phyloP scores from a whole-genome alignment of 2,329 filamentous ascomycete species.

The Aspergillus viridinutans region DNA sequence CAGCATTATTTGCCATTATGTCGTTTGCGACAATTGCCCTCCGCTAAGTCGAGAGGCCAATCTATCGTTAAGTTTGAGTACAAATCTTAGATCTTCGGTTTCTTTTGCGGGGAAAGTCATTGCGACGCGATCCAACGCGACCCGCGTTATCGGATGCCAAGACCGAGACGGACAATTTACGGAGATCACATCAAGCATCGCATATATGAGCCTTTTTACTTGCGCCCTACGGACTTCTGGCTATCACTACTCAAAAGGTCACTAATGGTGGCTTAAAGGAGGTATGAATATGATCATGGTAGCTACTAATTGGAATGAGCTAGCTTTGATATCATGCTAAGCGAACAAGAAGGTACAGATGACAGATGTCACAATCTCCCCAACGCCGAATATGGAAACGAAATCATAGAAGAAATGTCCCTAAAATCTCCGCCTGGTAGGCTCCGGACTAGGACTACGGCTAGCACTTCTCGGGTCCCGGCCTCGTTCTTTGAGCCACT shows the following conservation, averaged over 20 bases:
- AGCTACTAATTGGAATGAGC: conserved; percentile 9
- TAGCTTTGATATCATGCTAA: conserved; percentile 28
- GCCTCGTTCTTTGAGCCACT: conserved; percentile 85
- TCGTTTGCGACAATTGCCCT: background rate
- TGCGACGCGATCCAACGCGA: conserved; percentile 12
- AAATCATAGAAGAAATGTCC: conserved; percentile 6
- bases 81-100: background rate
- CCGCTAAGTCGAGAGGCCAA: background rate
- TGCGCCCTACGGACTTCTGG: background rate
- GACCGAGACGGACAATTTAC: background rate
- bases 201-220: background rate
- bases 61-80: background rate
- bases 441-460: conserved; percentile 82
- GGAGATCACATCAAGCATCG: background rate
- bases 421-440: conserved; percentile 66
- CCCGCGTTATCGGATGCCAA: conserved; percentile 9
- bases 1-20: conserved; percentile 12
- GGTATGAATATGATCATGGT: background rate
- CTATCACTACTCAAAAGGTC: background rate
- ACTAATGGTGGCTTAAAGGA: background rate
- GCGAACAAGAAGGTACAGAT: conserved; percentile 13
- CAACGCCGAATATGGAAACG: conserved; percentile 18
- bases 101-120: background rate
- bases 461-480: conserved; percentile 77
- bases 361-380: conserved; percentile 13